Percentiles rank a stretch among this genome's conserved stretches.
These are phyloP conservation scores for Viridothelium virens DNA, from an alignment of 495 filamentous ascomycete genomes.

Conservation along the genomic window DNA sequence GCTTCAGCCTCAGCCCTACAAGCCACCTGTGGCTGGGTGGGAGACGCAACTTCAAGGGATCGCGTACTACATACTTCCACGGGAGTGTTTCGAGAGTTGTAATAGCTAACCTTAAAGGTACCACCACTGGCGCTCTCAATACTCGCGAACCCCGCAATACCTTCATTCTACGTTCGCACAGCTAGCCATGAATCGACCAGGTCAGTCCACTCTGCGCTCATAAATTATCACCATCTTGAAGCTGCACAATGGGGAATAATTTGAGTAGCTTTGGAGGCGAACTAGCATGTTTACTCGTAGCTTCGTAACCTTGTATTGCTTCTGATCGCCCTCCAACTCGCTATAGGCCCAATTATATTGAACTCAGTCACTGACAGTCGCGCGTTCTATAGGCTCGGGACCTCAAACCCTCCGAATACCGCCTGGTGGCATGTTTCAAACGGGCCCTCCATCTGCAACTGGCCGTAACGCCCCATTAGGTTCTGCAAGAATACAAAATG, in stretches of 20 bases:
- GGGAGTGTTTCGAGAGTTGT: too few species aligned
- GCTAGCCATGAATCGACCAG: slow-evolving; percentile 17
- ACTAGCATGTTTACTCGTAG: background rate
- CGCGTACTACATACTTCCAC: too few species aligned
- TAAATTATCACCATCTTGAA: background rate
- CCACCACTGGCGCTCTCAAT: too few species aligned
- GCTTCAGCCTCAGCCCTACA: background rate
- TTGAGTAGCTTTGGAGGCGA: background rate
- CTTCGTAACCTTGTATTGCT: background rate
- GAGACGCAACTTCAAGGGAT: background rate
- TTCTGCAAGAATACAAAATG: slow-evolving; percentile 65
- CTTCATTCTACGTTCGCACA: background rate
- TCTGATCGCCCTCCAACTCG: background rate
- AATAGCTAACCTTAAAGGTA: too few species aligned
- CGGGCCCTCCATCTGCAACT: slow-evolving; percentile 57
- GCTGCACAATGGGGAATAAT: background rate
- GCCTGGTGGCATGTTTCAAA: slow-evolving; percentile 52
- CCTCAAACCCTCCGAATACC: slow-evolving; percentile 64
- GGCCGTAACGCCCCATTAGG: slow-evolving; percentile 47
- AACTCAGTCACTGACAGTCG: background rate
- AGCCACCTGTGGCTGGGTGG: background rate
- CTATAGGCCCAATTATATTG: background rate
- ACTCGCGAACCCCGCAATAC: background rate
- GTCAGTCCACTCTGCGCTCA: background rate
- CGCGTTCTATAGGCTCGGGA: slow-evolving; percentile 46